Percentiles rank a stretch among this genome's conserved stretches.
Conservation (phyloP, 139 green algal species). For the Chlorella ohadii region DNA sequence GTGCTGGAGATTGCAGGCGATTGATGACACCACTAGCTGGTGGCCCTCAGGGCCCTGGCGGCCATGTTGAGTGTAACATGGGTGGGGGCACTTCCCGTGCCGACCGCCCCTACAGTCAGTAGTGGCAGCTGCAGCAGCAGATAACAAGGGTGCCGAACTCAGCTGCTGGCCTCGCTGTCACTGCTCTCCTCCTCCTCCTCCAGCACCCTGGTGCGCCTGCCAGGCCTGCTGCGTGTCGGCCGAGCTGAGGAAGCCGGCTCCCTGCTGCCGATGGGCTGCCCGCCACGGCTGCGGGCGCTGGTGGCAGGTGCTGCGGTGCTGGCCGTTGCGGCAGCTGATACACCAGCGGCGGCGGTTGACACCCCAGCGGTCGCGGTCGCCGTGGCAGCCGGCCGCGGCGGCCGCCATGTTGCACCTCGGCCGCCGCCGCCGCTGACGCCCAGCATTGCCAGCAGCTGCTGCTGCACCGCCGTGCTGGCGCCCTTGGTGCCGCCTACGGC, state of each 20-base stretch:
- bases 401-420: not conserved
- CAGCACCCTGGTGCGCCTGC: too few relatives aligned
- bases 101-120: too few relatives aligned
- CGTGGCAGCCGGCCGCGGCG: not conserved
- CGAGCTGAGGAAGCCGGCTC: not conserved
- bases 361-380: not conserved
- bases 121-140: too few relatives aligned
- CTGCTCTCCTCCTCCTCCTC: too few relatives aligned
- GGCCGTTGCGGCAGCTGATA: not conserved
- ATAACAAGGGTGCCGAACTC: too few relatives aligned
- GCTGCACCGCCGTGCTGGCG: slow-evolving; percentile 8
- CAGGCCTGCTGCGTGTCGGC: too few relatives aligned
- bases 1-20: too few relatives aligned
- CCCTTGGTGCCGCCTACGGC: not conserved
- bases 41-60: too few relatives aligned
- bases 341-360: not conserved
- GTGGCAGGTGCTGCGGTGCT: not conserved
- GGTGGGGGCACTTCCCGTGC: too few relatives aligned
- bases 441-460: slow-evolving; percentile 25
- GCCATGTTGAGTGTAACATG: too few relatives aligned
- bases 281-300: not conserved
- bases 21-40: too few relatives aligned
- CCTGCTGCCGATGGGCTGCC: not conserved
- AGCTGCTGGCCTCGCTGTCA: too few relatives aligned
- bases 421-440: not conserved